Evolutionary conservation across 2,329 filamentous ascomycete genomes (phyloP).

Genomic region (Penicillium sp.): DNA sequence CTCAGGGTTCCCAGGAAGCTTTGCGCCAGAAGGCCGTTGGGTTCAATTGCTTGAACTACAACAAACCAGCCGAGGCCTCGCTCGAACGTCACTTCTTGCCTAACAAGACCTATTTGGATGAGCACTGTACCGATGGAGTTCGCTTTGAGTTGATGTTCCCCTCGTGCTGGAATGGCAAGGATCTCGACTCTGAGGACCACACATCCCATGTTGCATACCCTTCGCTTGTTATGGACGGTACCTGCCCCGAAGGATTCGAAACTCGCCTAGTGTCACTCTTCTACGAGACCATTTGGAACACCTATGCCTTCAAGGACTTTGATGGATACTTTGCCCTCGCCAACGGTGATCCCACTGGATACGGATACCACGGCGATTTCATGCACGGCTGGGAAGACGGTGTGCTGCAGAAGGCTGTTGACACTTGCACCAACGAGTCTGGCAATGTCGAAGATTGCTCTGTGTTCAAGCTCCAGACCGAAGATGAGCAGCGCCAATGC

Average conservation of each 20-base stretch:
- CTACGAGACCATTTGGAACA: constrained; percentile 83
- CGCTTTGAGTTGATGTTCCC: constrained; percentile 85
- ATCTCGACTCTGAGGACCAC: constrained; percentile 55
- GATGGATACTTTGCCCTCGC: constrained; percentile 71
- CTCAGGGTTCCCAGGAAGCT: constrained; percentile 66
- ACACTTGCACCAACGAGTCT: constrained; percentile 69
- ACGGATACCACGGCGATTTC: constrained; percentile 76
- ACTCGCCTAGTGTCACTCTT: constrained; percentile 72
- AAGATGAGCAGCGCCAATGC: constrained; percentile 58
- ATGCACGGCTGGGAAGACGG: constrained; percentile 71
- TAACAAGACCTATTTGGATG: constrained; percentile 74
- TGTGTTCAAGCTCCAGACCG: constrained; percentile 68
- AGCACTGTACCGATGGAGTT: constrained; percentile 76
- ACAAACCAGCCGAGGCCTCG: constrained; percentile 63
- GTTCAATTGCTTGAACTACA: constrained; percentile 94
- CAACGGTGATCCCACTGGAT: constrained; percentile 75
- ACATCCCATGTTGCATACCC: constrained; percentile 74
- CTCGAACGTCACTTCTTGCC: constrained; percentile 81
- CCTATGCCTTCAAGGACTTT: constrained; percentile 60
- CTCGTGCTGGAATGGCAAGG: constrained; percentile 80
- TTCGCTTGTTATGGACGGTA: constrained; percentile 70
- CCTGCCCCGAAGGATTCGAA: constrained; percentile 68
- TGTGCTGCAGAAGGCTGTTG: constrained; percentile 69
- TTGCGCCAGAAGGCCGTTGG: constrained; percentile 80
- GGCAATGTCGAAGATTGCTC: constrained; percentile 72